Evolutionary conservation across 2,329 filamentous ascomycete species (phyloP).

Genomic region (Decorospora gaudefroyi): DNA sequence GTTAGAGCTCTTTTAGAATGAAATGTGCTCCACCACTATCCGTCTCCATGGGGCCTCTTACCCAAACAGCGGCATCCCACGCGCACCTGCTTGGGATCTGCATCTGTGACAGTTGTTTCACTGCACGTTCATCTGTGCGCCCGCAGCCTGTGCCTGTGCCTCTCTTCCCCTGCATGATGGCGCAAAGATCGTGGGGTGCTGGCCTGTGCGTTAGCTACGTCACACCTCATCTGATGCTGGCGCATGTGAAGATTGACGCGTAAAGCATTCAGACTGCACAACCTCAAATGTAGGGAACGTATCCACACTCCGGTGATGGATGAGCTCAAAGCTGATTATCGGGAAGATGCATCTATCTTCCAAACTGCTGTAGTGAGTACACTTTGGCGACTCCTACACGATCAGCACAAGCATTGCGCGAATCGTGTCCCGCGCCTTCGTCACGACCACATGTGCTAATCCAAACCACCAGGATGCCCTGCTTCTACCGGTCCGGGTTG

Average conservation of each 20-base stretch:
- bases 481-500: slow-evolving; percentile 58
- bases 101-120: background rate
- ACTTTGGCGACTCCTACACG: too few species aligned
- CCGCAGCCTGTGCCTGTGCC: slow-evolving; percentile 12
- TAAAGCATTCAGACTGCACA: slow-evolving; percentile 14
- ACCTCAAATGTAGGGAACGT: slow-evolving; percentile 4
- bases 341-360: slow-evolving; percentile 18
- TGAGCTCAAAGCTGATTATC: slow-evolving; percentile 27
- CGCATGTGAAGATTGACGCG: slow-evolving; percentile 34
- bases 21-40: slow-evolving; percentile 2
- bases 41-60: background rate
- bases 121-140: slow-evolving; percentile 18
- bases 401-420: too few species aligned
- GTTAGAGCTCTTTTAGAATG: slow-evolving; percentile 18
- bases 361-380: slow-evolving; percentile 31
- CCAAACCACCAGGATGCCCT: slow-evolving; percentile 55
- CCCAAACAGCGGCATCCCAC: background rate
- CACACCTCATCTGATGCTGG: slow-evolving; percentile 18
- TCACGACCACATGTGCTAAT: slow-evolving; percentile 13
- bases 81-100: background rate
- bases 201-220: slow-evolving; percentile 36
- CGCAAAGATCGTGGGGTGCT: background rate
- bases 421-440: background rate
- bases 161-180: slow-evolving; percentile 18
- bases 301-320: slow-evolving; percentile 23